Percentiles rank a stretch among this genome's conserved stretches.
Evolutionary conservation across 2,329 filamentous ascomycete genomes (phyloP).

Genomic region (Sarocladium oryzae): DNA sequence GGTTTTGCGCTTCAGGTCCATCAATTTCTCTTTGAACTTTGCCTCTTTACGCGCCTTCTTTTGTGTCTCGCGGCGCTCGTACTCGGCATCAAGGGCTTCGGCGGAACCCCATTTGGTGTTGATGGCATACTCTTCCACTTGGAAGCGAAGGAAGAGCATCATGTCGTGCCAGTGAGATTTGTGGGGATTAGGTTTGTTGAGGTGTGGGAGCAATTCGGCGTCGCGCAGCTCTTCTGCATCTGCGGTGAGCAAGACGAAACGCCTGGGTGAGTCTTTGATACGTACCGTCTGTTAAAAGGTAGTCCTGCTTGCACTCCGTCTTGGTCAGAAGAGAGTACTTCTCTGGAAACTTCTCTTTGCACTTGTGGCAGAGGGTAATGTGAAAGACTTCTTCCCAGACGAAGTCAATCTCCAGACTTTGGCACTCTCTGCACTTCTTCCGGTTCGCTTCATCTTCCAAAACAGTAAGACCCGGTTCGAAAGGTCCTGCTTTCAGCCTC

Average conservation of each 20-base stretch:
- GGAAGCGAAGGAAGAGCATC: slow-evolving; percentile 92
- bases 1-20: slow-evolving; percentile 89
- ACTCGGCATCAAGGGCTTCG: slow-evolving; percentile 82
- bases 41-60: slow-evolving; percentile 83
- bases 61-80: slow-evolving; percentile 68
- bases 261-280: slow-evolving; percentile 17
- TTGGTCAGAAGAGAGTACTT: slow-evolving; percentile 95
- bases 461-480: slow-evolving; percentile 81
- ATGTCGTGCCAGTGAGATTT: slow-evolving; percentile 97
- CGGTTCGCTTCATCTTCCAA: slow-evolving; percentile 56
- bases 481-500: slow-evolving; percentile 71
- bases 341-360: slow-evolving; percentile 85
- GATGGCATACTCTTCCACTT: slow-evolving; percentile 92
- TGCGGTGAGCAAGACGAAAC: slow-evolving; percentile 10
- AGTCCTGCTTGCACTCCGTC: slow-evolving; percentile 93
- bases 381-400: slow-evolving; percentile 85
- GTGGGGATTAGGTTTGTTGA: slow-evolving; percentile 88
- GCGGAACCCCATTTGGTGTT: slow-evolving; percentile 84
- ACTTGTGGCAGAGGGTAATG: slow-evolving; percentile 68
- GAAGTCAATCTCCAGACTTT: slow-evolving; percentile 82
- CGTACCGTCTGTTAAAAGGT: slow-evolving; percentile 84
- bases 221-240: slow-evolving; percentile 78
- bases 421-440: slow-evolving; percentile 79
- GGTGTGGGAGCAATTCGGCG: slow-evolving; percentile 74
- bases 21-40: slow-evolving; percentile 84